Evolutionary conservation across 2,329 filamentous ascomycete species (phyloP).

Genomic region (Chalaropsis thielavioides): DNA sequence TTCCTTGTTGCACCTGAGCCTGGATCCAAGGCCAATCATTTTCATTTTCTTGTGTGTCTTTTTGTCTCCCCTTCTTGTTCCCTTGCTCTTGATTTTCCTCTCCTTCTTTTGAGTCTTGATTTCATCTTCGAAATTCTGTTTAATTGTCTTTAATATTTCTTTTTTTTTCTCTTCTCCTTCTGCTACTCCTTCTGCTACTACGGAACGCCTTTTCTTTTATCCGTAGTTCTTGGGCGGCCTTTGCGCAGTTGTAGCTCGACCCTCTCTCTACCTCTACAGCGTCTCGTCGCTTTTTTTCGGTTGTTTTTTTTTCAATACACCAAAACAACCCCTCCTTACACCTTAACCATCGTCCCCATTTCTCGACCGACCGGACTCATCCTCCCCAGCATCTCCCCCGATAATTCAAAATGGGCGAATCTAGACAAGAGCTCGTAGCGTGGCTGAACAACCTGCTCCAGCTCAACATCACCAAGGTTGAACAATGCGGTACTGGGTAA

Average conservation of each 20-base stretch:
- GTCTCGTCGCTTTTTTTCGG: slow-evolving; percentile 9
- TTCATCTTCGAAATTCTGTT: slow-evolving; percentile 5
- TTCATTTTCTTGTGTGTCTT: slow-evolving; percentile 8
- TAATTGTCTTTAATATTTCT: slow-evolving; percentile 16
- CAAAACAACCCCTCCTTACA: slow-evolving; percentile 15
- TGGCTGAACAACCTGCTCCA: slow-evolving; percentile 98
- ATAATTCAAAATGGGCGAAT: slow-evolving; percentile 44
- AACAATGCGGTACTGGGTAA: slow-evolving; percentile 97
- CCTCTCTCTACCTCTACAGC: slow-evolving; percentile 7
- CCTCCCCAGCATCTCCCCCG: slow-evolving; percentile 3
- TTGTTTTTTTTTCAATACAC: neutral
- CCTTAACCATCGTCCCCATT: slow-evolving; percentile 2
- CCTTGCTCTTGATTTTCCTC: slow-evolving; percentile 6
- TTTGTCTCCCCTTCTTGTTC: slow-evolving; percentile 2
- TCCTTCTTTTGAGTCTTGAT: neutral
- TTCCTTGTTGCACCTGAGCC: slow-evolving; percentile 12
- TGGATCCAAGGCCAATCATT: slow-evolving; percentile 7
- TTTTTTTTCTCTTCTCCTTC: slow-evolving; percentile 9
- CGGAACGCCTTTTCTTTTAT: slow-evolving; percentile 1
- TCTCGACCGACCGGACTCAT: neutral
- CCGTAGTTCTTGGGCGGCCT: neutral
- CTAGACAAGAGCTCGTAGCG: slow-evolving; percentile 81
- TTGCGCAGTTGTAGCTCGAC: slow-evolving; percentile 11
- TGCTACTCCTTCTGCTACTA: neutral
- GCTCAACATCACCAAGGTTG: slow-evolving; percentile 95